These are phyloP conservation scores for Aureobasidium musti DNA, from an alignment of 2,329 filamentous ascomycete species.

Conservation along the genomic window DNA sequence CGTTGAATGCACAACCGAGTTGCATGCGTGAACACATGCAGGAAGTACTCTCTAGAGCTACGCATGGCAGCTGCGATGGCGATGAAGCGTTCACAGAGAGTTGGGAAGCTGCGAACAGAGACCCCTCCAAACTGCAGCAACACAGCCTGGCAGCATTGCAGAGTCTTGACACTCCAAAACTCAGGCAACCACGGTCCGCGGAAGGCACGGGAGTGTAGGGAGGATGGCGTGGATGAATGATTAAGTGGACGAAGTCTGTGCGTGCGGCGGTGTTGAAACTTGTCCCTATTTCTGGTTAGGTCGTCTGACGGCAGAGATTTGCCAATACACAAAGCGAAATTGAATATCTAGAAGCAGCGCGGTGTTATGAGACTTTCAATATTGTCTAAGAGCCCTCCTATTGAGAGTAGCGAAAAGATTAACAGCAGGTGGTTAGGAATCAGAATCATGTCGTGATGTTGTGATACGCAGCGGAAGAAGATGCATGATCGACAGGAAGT, in stretches of 20 bases:
- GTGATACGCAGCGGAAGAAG: not conserved
- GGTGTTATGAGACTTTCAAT: not conserved
- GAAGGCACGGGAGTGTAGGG: conserved; percentile 12
- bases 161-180: not conserved
- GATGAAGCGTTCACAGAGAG: not conserved
- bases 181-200: conserved; percentile 20
- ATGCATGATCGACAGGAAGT: conserved; percentile 10
- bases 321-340: conserved; percentile 16
- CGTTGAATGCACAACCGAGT: not conserved
- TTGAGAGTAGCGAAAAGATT: not conserved
- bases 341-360: not conserved
- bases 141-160: not conserved
- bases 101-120: not conserved
- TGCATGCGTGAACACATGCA: not conserved
- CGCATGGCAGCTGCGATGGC: not conserved
- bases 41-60: not conserved
- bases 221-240: not conserved
- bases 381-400: not conserved
- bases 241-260: conserved; percentile 5
- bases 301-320: conserved; percentile 16
- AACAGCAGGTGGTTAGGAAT: not conserved
- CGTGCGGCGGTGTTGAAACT: conserved; percentile 25
- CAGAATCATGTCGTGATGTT: not conserved
- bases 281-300: conserved; percentile 18
- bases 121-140: not conserved